A percentile compares a stretch with the other conserved stretches of the same genome.
phyloP scores from a whole-genome alignment of 2,329 filamentous ascomycete species.

The Neofusicoccum sp. region DNA sequence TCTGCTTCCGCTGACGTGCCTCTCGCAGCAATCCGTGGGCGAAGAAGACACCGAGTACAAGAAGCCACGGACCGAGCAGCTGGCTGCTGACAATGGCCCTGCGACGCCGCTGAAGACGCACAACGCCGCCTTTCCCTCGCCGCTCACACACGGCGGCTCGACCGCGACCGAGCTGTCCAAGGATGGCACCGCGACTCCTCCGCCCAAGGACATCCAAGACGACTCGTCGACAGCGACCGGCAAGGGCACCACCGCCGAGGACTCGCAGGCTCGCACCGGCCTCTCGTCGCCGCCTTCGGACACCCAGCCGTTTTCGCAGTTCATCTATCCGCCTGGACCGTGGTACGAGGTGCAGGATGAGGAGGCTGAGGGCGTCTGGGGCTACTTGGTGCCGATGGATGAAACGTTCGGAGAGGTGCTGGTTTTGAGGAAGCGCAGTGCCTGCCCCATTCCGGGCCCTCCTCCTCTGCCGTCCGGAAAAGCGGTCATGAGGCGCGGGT shows the following conservation, averaged over 20 bases:
- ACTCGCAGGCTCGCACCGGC: constrained; percentile 34
- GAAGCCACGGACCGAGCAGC: constrained; percentile 65
- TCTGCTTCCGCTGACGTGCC: constrained; percentile 28
- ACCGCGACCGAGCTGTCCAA: constrained; percentile 63
- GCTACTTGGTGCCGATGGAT: constrained; percentile 85
- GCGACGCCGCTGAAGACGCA: constrained; percentile 53
- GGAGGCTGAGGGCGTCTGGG: constrained; percentile 86
- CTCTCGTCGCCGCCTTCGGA: constrained; percentile 71
- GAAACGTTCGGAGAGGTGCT: constrained; percentile 68
- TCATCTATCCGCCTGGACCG: constrained; percentile 71
- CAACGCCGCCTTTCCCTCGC: constrained; percentile 70
- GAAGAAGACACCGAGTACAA: constrained; percentile 68
- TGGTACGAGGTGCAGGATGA: constrained; percentile 86
- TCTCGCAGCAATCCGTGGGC: constrained; percentile 64
- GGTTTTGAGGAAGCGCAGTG: constrained; percentile 73
- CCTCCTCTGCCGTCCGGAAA: constrained; percentile 40
- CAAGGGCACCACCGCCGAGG: constrained; percentile 24
- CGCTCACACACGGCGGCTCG: constrained; percentile 70
- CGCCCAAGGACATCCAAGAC: constrained; percentile 44
- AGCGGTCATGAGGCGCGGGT: constrained; percentile 51
- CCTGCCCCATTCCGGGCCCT: constrained; percentile 63
- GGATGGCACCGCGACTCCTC: constrained; percentile 72
- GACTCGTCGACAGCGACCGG: constrained; percentile 30
- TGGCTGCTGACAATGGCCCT: constrained; percentile 23
- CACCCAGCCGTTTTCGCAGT: constrained; percentile 81